Evolutionary conservation across 306 rosid genomes (phyloP), one percentile per base, ranked within the genome.

Genomic region (Prunus armeniaca): DNA sequence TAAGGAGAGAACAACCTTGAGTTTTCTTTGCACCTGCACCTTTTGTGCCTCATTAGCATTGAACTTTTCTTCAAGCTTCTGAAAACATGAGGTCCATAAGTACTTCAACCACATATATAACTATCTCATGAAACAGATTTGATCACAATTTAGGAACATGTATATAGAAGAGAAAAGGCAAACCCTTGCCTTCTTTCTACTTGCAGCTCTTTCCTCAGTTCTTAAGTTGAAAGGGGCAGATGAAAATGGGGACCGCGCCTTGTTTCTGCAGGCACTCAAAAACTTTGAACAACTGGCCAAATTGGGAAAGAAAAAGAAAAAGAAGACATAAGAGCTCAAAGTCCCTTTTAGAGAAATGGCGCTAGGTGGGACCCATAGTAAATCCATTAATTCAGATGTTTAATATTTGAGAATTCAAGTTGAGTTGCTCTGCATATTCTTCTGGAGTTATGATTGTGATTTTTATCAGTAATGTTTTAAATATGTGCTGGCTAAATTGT

Each of bases 51-150:
- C 97, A 68, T 89, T 86, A 25, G 88, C 91, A 85, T 92, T 89
- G 93, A 95, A 95, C 78, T 92, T 92, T 76, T 90, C 97, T 86
- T 95, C 97, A 15, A 95, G 99, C 80, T 89, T 95, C 99, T 95
- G 85, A 34, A 90, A 72, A 28, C 65, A 65, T 28, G 67, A 54
- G 64, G 75, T 20, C 47, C 34, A 69, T 72, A 57, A 65, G 60
- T 34, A 28, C 32, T 15, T 22, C 79, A 1, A 58, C 46, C 38
- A 68, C 30, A 52, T 9, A 20, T 27, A 28, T 5, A 65, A 4
- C 20, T 12, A 66, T 47, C 55, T 66, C 61, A 25, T 71, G 41
- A 79, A 68, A 22, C 20, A 20, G 41, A 73, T 50, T 28, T 28
- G n/a, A 74, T 22, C 52, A 38, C 50, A 67, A 28, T n/a, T 24